Conservation (phyloP, 257 asterid genomes). For the Coffea eugenioides region DNA sequence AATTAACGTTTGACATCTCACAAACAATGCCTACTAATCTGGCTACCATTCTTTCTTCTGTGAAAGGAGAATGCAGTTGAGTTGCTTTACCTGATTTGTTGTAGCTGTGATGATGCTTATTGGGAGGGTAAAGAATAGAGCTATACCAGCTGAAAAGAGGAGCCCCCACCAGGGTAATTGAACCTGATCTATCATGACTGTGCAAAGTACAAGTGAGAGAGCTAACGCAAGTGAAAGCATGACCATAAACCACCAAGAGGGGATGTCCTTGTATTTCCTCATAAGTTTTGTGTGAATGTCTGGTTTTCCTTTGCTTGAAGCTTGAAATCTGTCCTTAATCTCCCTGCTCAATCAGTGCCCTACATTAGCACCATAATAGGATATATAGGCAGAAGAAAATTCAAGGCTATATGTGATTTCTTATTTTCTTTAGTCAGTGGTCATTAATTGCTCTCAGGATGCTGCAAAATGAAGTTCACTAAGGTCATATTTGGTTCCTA, state of each 20-base stretch:
- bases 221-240: constrained; percentile 38
- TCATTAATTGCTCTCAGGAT: no score
- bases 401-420: no score
- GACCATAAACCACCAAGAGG: constrained; percentile 64
- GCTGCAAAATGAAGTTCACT: background rate
- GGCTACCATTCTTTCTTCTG: background rate
- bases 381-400: background rate
- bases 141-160: constrained; percentile 38
- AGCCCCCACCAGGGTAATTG: constrained; percentile 93
- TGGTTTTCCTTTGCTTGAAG: constrained; percentile 37
- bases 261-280: constrained; percentile 63
- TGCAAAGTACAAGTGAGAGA: constrained; percentile 51
- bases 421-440: background rate
- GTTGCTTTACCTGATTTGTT: constrained; percentile 54
- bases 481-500: no score
- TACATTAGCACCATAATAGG: background rate
- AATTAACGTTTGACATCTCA: background rate
- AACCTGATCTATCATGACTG: constrained; percentile 54
- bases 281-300: constrained; percentile 73
- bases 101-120: constrained; percentile 74
- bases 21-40: no score
- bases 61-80: background rate
- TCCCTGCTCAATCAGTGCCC: constrained; percentile 36
- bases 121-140: constrained; percentile 62
- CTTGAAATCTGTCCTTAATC: constrained; percentile 30